A percentile compares a stretch with the other conserved stretches of the same genome.
Evolutionary conservation across 108 stramenopile species (phyloP).

Genomic region (Discostella pseudostelligera): DNA sequence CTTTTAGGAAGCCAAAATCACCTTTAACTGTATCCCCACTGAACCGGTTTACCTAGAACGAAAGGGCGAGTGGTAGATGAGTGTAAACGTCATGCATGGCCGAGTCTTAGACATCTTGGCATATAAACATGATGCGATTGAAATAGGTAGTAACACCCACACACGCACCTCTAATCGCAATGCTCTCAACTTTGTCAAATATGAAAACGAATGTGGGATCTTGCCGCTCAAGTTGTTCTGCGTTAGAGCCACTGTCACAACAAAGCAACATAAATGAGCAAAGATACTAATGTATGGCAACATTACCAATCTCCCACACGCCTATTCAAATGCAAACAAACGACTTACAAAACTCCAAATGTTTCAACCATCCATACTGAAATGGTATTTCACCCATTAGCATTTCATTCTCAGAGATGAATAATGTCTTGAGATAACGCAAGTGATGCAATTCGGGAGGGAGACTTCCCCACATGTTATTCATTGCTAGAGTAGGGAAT

Average conservation of each 20-base stretch:
- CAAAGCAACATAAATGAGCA: not conserved
- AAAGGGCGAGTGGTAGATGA: too few species aligned
- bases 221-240: conserved; percentile 21
- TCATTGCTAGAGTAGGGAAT: conserved; percentile 1
- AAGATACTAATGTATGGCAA: too few species aligned
- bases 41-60: conserved; percentile 8
- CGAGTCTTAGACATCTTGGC: not conserved
- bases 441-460: conserved; percentile 30
- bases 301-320: too few species aligned
- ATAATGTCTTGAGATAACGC: conserved; percentile 31
- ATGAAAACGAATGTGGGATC: conserved; percentile 23
- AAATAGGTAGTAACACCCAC: not conserved
- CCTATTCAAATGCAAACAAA: not conserved
- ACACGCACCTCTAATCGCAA: conserved; percentile 30
- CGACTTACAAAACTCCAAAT: conserved; percentile 10
- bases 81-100: not conserved
- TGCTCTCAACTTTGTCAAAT: conserved; percentile 10
- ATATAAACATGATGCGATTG: not conserved
- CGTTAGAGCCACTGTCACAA: conserved; percentile 7
- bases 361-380: conserved; percentile 25
- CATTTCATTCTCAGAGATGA: conserved; percentile 10
- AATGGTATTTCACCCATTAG: conserved; percentile 27
- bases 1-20: conserved; percentile 21
- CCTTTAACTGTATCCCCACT: conserved; percentile 8
- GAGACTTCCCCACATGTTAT: conserved; percentile 26